Conservation (phyloP, 257 asterid species). For the Linderniella brevidens region DNA sequence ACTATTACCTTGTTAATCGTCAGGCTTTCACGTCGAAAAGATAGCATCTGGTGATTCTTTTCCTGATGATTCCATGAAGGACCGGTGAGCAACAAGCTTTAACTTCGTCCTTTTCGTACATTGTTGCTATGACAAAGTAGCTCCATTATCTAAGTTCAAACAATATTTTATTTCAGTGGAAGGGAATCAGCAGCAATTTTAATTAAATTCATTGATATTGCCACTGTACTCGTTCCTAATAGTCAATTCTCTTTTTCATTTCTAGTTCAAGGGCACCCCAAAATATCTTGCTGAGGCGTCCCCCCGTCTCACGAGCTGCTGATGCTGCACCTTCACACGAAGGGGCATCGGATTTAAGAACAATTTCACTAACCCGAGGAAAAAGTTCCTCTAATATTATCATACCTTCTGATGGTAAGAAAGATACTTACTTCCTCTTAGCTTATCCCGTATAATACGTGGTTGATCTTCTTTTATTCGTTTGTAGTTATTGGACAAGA, state of each 20-base stretch:
- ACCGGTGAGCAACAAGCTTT: constrained; percentile 32
- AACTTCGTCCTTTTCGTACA: background rate
- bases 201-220: background rate
- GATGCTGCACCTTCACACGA: constrained; percentile 61
- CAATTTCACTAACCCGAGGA: constrained; percentile 32
- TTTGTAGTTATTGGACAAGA: constrained; percentile 35
- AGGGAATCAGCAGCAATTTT: too few species aligned
- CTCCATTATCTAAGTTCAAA: background rate
- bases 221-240: too few species aligned
- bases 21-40: constrained; percentile 38
- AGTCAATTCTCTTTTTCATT: too few species aligned
- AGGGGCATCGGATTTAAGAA: constrained; percentile 33
- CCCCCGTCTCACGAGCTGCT: constrained; percentile 51
- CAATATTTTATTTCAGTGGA: too few species aligned
- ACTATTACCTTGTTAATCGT: constrained; percentile 9
- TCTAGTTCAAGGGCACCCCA: background rate
- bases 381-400: constrained; percentile 20
- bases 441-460: background rate
- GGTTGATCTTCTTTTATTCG: background rate
- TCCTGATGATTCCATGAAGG: constrained; percentile 38
- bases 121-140: background rate
- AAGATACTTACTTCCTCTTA: background rate
- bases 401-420: constrained; percentile 45
- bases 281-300: constrained; percentile 54
- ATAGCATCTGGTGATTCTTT: constrained; percentile 28